Conservation (phyloP, 768 basidiomycete genomes). For the Crepidotus variabilis region DNA sequence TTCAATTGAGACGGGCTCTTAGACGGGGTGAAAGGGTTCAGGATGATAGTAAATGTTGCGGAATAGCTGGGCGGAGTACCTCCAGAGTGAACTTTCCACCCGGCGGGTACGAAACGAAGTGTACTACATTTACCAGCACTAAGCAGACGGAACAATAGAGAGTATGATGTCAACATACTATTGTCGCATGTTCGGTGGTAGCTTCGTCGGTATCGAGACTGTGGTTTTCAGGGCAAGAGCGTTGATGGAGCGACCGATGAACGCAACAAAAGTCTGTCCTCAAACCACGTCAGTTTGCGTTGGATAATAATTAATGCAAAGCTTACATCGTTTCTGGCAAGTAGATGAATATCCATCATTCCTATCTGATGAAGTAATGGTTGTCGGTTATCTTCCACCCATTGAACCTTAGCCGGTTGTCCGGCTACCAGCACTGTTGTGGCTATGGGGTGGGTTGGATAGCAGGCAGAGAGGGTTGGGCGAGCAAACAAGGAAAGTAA, state of each 20-base stretch:
- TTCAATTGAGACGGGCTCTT: slow-evolving; percentile 8
- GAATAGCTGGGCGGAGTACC: slow-evolving; percentile 38
- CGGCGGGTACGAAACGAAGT: slow-evolving; percentile 27
- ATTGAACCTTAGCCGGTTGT: slow-evolving; percentile 35
- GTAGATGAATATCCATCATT: slow-evolving; percentile 42
- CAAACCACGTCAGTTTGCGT: neutral
- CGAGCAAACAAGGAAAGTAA: neutral
- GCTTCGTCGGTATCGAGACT: slow-evolving; percentile 28
- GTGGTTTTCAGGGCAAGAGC: slow-evolving; percentile 26
- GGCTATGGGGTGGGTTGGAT: slow-evolving; percentile 47
- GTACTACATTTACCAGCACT: slow-evolving; percentile 18
- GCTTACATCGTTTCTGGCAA: slow-evolving; percentile 38
- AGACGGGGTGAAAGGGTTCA: slow-evolving; percentile 16
- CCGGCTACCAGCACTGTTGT: slow-evolving; percentile 43
- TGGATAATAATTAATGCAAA: neutral
- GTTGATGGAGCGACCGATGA: slow-evolving; percentile 40
- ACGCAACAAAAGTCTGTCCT: slow-evolving; percentile 35
- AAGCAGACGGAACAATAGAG: neutral
- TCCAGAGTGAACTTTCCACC: neutral
- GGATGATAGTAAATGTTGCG: slow-evolving; percentile 44
- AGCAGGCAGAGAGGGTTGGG: slow-evolving; percentile 28
- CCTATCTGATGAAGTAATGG: slow-evolving; percentile 43
- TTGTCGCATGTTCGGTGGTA: slow-evolving; percentile 20
- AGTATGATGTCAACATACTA: slow-evolving; percentile 22
- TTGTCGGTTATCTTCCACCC: slow-evolving; percentile 43